A percentile compares a stretch with the other conserved stretches of the same genome.
phyloP scores from a whole-genome alignment of 1,139 yeast species.

The Diutina neorugosa region DNA sequence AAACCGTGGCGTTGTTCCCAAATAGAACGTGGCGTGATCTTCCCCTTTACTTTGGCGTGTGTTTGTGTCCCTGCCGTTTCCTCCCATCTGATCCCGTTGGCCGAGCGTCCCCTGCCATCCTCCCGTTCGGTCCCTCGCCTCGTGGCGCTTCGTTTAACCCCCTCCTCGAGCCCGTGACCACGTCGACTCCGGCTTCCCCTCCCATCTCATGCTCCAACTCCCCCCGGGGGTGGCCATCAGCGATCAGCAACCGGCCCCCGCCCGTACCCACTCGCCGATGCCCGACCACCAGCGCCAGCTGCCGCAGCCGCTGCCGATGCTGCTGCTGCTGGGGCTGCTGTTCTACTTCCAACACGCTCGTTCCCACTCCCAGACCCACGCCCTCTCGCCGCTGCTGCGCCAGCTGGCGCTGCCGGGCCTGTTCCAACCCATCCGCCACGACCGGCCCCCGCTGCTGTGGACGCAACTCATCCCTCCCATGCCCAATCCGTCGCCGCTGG shows the following conservation, averaged over 20 bases:
- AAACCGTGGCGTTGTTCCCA: no score
- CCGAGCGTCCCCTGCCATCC: no score
- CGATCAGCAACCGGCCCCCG: not conserved
- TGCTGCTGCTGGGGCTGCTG: constrained; percentile 4
- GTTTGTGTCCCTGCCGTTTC: not conserved
- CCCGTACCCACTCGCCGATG: not conserved
- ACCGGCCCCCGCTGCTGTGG: constrained; percentile 4
- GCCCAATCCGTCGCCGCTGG: not conserved
- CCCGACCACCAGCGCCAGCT: not conserved
- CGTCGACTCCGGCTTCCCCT: not conserved
- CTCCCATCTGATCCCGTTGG: not conserved
- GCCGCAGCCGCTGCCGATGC: constrained; percentile 3
- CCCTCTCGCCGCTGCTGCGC: not conserved
- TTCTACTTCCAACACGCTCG: not conserved
- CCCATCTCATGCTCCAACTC: not conserved
- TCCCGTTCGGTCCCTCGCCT: not conserved
- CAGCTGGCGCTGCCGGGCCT: not conserved
- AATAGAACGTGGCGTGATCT: no score
- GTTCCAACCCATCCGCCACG: constrained; percentile 3
- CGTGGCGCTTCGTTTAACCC: no score
- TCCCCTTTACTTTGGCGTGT: not conserved
- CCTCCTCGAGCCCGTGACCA: not conserved
- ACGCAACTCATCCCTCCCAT: constrained; percentile 2
- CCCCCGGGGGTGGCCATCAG: constrained; percentile 1
- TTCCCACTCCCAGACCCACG: constrained; percentile 1